Evolutionary conservation across 1,284 basidiomycete genomes (phyloP), one percentile per base, ranked within the genome.

Genomic region (Moesziomyces aphidis): DNA sequence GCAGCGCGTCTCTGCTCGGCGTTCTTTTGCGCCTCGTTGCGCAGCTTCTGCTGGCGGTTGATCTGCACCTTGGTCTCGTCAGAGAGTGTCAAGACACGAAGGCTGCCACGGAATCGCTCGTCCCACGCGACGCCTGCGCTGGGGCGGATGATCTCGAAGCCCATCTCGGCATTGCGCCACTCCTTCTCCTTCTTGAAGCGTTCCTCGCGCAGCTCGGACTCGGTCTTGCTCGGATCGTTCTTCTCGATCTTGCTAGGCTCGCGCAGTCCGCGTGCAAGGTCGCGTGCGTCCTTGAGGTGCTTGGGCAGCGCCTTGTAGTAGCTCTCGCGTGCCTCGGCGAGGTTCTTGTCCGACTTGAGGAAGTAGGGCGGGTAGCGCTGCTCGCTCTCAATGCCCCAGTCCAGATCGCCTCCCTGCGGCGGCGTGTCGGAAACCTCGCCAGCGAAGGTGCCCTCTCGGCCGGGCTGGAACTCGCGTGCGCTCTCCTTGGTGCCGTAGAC

Each of bases 161-260:
- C 94, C 62, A 88, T 88, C 72, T 91, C 87, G 72, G 93, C 90
- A 28, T 89, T 88, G 54, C 89, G 88, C 95, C 95, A 97, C 72
- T 90, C 88, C 76, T 90, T 85, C 87, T 97, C 95, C 86, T 94
- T 95, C 85, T 91, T 69, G 57, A 84, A 77, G 9, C 83, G 62
- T 50, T 81, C 71, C 44, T 76, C 68, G n/a, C 75, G 64, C 91
- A 97, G 87, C 80, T 96, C 93, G 24, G 93, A 90, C 85, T 98
- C 93, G 2, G 91, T 94, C 42, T 90, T 90, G 7, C 95, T 93
- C 3, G 93, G 93, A 77, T 93, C 90, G 47, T 89, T 89, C 65
- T 87, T 85, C 86, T 98, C 95, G 61, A 92, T 91, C 81, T 92
- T 92, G 8, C 92, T 95, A 19, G 91, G 90, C 79, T 95, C 92